Conservation (phyloP, 176 grass and related monocot genomes). For the Carex kokanica region DNA sequence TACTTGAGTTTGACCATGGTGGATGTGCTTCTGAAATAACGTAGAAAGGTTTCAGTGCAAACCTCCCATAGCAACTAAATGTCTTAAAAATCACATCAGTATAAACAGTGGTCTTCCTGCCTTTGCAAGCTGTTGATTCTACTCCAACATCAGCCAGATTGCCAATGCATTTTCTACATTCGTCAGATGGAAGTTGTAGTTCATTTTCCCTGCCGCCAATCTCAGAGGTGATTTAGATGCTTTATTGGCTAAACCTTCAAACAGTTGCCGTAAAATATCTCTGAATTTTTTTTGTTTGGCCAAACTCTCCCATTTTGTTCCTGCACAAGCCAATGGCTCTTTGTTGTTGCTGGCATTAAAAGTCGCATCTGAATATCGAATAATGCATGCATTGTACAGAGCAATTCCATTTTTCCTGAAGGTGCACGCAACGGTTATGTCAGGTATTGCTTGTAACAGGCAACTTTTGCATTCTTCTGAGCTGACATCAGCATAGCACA, state of each 20-base stretch:
- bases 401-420: not conserved
- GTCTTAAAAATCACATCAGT: not conserved
- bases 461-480: conserved; percentile 18
- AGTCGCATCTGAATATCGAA: conserved; percentile 23
- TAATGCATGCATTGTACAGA: conserved; percentile 33
- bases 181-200: not conserved
- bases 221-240: conserved; percentile 2
- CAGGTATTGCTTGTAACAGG: not conserved
- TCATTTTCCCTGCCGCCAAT: conserved; percentile 7
- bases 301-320: conserved; percentile 31
- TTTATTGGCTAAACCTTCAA: conserved; percentile 13
- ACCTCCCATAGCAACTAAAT: not conserved
- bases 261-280: not conserved
- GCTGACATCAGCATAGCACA: conserved; percentile 22
- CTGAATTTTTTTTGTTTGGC: not conserved
- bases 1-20: not conserved
- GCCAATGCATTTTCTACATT: conserved; percentile 31
- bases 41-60: not conserved
- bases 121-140: too few species aligned
- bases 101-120: not conserved
- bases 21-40: not conserved
- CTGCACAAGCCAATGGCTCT: too few species aligned
- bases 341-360: conserved; percentile 28
- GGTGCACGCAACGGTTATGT: too few species aligned
- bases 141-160: not conserved